phyloP scores from a whole-genome alignment of 2,329 filamentous ascomycete species.

The Gyromitra esculenta region DNA sequence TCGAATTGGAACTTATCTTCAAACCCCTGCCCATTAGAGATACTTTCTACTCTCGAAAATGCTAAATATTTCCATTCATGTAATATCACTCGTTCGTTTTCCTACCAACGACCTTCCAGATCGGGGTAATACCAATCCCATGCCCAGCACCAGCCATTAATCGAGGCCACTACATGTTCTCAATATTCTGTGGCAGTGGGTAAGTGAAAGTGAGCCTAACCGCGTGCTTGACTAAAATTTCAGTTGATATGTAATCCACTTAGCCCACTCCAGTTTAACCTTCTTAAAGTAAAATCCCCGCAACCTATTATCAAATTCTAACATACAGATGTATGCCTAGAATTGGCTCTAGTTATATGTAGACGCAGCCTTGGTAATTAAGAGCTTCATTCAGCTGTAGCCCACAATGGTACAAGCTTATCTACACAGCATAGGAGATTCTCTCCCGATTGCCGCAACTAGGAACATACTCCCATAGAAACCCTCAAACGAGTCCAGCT shows the following conservation, averaged over 20 bases:
- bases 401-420: background rate
- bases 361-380: background rate
- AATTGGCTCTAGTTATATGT: background rate
- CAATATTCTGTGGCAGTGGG: too few relatives aligned
- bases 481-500: too few relatives aligned
- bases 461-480: background rate
- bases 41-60: background rate
- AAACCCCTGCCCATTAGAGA: background rate
- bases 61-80: background rate
- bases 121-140: too few relatives aligned
- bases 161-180: too few relatives aligned
- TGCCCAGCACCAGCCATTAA: too few relatives aligned
- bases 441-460: background rate
- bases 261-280: too few relatives aligned
- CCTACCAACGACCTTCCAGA: background rate
- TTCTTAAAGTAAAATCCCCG: background rate
- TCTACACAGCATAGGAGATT: background rate
- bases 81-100: conserved; percentile 19
- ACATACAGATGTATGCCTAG: background rate
- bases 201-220: too few relatives aligned
- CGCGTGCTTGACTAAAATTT: background rate
- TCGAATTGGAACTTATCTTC: background rate
- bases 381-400: background rate
- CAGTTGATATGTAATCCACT: too few relatives aligned
- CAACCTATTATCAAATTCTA: background rate